phyloP scores from a whole-genome alignment of 2,329 filamentous ascomycete genomes.

The Colletotrichum simmondsii region DNA sequence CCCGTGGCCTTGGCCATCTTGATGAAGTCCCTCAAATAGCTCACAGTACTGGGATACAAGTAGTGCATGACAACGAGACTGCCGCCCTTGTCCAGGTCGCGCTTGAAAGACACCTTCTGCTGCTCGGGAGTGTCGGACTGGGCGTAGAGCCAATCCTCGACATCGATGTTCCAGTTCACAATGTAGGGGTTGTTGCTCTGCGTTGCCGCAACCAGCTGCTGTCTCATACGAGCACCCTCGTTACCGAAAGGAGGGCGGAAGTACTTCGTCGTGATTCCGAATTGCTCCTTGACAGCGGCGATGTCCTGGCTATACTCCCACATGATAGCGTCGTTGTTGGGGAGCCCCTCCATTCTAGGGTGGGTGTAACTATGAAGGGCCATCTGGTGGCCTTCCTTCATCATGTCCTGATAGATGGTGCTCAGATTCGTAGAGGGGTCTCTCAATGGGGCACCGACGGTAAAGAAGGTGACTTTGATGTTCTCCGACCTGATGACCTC shows the following conservation, averaged over 20 bases:
- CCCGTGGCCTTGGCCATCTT: constrained; percentile 63
- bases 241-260: constrained; percentile 78
- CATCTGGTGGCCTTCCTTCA: constrained; percentile 72
- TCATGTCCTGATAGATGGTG: constrained; percentile 72
- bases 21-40: constrained; percentile 73
- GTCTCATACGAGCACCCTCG: constrained; percentile 73
- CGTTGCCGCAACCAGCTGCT: constrained; percentile 67
- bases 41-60: constrained; percentile 72
- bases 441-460: constrained; percentile 71
- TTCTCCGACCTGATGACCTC: constrained; percentile 70
- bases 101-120: constrained; percentile 74
- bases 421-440: constrained; percentile 70
- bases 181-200: constrained; percentile 64
- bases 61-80: constrained; percentile 77
- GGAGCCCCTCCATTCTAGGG: constrained; percentile 71
- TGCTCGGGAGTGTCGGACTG: constrained; percentile 70
- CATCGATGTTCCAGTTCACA: constrained; percentile 76
- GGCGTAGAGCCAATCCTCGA: constrained; percentile 78
- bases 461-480: constrained; percentile 79
- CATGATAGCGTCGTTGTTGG: constrained; percentile 64
- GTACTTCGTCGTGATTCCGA: constrained; percentile 56
- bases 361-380: constrained; percentile 76
- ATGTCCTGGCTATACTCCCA: constrained; percentile 72
- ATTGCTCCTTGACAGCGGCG: constrained; percentile 54
- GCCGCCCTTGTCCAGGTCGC: constrained; percentile 71